Evolutionary conservation across 129 eudicot species (phyloP).

Genomic region (Chrysanthemum makinoi): DNA sequence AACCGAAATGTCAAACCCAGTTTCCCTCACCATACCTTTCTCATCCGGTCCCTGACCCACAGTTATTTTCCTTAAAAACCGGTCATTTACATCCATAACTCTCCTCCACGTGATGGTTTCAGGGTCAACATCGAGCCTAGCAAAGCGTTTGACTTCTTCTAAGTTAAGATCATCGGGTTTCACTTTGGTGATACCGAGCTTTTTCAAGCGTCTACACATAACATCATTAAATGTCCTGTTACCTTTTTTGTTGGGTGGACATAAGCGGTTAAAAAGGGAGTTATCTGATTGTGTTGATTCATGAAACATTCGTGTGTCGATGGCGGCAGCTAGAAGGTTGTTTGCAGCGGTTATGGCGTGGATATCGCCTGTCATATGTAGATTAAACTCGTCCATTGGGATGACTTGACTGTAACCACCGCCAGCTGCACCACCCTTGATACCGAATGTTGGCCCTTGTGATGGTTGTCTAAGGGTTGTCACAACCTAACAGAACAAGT

Average conservation of each 20-base stretch:
- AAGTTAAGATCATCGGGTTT: conserved; percentile 81
- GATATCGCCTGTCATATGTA: conserved; percentile 90
- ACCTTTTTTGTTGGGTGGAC: not conserved
- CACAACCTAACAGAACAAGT: conserved; percentile 51
- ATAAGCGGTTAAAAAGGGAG: conserved; percentile 2
- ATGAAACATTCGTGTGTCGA: not conserved
- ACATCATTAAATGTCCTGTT: conserved; percentile 45
- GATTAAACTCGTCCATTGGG: conserved; percentile 99
- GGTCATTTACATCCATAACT: conserved; percentile 96
- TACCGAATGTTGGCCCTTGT: conserved; percentile 98
- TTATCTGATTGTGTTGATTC: conserved; percentile 1
- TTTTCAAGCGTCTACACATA: conserved; percentile 77
- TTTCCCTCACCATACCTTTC: conserved; percentile 95
- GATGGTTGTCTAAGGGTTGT: conserved; percentile 96
- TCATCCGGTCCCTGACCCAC: conserved; percentile 95
- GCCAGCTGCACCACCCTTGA: conserved; percentile 98
- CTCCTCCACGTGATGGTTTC: conserved; percentile 92
- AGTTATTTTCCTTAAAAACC: conserved; percentile 82
- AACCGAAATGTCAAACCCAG: conserved; percentile 86
- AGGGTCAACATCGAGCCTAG: conserved; percentile 87
- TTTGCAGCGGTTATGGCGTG: conserved; percentile 98
- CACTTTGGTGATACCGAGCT: conserved; percentile 71
- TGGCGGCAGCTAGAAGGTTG: conserved; percentile 56
- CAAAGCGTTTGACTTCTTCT: conserved; percentile 72
- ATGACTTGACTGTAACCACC: conserved; percentile 99